Conservation (phyloP, 768 basidiomycete genomes). For the Trametes maxima region DNA sequence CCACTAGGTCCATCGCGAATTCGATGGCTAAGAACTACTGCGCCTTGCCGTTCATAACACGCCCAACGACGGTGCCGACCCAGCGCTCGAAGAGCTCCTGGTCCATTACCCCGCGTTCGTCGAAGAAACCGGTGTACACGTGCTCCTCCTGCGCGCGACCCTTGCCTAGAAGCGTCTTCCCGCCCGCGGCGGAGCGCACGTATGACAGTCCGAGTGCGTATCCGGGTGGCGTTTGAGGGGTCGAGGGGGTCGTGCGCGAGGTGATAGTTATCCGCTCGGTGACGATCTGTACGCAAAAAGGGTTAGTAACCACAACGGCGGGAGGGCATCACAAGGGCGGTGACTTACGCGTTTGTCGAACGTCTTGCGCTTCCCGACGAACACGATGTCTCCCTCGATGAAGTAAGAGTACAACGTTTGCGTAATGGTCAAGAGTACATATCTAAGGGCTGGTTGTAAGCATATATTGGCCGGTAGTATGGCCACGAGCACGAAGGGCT, state of each 20-base stretch:
- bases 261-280: conserved; percentile 85
- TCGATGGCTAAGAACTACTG: conserved; percentile 19
- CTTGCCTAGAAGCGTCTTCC: conserved; percentile 81
- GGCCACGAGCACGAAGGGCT: conserved; percentile 36
- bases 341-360: conserved; percentile 78
- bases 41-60: conserved; percentile 69
- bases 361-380: conserved; percentile 87
- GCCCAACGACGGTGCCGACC: conserved; percentile 74
- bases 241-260: conserved; percentile 64
- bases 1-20: neutral
- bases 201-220: conserved; percentile 72
- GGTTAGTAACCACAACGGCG: neutral
- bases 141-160: conserved; percentile 59
- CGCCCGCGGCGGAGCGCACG: conserved; percentile 78
- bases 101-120: conserved; percentile 77
- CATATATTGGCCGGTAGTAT: neutral
- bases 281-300: conserved; percentile 60
- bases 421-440: conserved; percentile 67
- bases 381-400: conserved; percentile 81
- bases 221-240: conserved; percentile 55
- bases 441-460: conserved; percentile 46
- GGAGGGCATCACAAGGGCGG: neutral
- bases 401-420: conserved; percentile 87
- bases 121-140: conserved; percentile 77
- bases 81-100: conserved; percentile 75